These are phyloP conservation scores for Coemansia guatemalensis DNA, from an alignment of 192 early-diverging fungal species.

Conservation along the genomic window DNA sequence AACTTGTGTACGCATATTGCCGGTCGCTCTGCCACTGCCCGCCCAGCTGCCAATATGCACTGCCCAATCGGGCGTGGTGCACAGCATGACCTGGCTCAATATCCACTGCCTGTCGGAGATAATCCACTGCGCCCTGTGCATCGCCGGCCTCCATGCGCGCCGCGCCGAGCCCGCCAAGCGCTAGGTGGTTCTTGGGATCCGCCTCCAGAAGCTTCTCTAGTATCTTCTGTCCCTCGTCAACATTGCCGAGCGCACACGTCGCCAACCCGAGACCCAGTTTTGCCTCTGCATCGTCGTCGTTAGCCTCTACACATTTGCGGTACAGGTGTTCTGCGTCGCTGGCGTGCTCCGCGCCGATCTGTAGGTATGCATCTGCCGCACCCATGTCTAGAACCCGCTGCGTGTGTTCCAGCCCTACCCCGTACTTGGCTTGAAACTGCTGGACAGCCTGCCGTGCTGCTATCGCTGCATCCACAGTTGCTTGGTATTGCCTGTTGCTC, in stretches of 20 bases:
- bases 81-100: slow-evolving; percentile 52
- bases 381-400: slow-evolving; percentile 57
- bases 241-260: slow-evolving; percentile 52
- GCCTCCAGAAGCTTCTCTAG: slow-evolving; percentile 57
- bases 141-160: slow-evolving; percentile 58
- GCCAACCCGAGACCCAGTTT: slow-evolving; percentile 56
- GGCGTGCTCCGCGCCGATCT: slow-evolving; percentile 57
- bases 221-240: slow-evolving; percentile 57
- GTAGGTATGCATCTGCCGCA: slow-evolving; percentile 62
- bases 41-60: slow-evolving; percentile 74
- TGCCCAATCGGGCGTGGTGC: slow-evolving; percentile 67
- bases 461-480: slow-evolving; percentile 18
- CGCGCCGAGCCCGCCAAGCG: slow-evolving; percentile 72
- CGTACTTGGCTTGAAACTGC: slow-evolving; percentile 12
- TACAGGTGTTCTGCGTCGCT: slow-evolving; percentile 59
- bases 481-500: slow-evolving; percentile 8
- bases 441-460: slow-evolving; percentile 17
- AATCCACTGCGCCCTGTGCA: slow-evolving; percentile 55
- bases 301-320: slow-evolving; percentile 51
- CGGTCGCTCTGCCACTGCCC: slow-evolving; percentile 62
- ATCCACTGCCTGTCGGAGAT: slow-evolving; percentile 57
- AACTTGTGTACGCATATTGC: slow-evolving; percentile 59
- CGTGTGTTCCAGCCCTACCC: slow-evolving; percentile 33
- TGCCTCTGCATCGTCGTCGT: slow-evolving; percentile 49
- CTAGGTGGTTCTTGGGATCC: slow-evolving; percentile 41